phyloP scores from a whole-genome alignment of 164 flowering plant genomes.

The Nymphaea thermarum region DNA sequence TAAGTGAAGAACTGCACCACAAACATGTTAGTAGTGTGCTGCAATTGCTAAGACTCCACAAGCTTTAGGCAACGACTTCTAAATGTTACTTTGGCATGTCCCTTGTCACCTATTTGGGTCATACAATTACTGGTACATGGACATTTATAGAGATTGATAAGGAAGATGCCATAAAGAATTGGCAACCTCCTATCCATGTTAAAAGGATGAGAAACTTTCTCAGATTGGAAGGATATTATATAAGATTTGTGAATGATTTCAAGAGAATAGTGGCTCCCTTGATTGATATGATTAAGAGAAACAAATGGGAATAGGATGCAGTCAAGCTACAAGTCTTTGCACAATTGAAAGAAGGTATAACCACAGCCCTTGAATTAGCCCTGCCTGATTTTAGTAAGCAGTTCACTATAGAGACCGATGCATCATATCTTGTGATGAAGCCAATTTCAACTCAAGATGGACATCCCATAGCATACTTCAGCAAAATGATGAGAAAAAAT shows the following conservation, averaged over 20 bases:
- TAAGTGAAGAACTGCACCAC: neutral
- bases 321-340: neutral
- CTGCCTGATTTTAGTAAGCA: too few species aligned
- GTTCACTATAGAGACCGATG: too few species aligned
- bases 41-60: neutral
- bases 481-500: neutral
- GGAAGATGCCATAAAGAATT: neutral
- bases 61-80: neutral
- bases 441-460: too few species aligned
- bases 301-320: neutral
- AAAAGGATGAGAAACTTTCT: neutral
- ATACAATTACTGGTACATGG: neutral
- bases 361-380: too few species aligned
- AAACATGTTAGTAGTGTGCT: neutral
- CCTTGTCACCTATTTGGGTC: neutral
- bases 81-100: neutral
- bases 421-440: too few species aligned
- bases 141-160: too few species aligned
- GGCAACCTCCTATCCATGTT: neutral
- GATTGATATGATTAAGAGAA: neutral
- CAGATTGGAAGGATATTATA: neutral
- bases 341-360: too few species aligned
- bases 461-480: neutral
- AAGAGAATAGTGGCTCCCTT: neutral
- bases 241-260: too few species aligned